phyloP scores from a whole-genome alignment of 1,139 yeast genomes.

The Pichia sp. region DNA sequence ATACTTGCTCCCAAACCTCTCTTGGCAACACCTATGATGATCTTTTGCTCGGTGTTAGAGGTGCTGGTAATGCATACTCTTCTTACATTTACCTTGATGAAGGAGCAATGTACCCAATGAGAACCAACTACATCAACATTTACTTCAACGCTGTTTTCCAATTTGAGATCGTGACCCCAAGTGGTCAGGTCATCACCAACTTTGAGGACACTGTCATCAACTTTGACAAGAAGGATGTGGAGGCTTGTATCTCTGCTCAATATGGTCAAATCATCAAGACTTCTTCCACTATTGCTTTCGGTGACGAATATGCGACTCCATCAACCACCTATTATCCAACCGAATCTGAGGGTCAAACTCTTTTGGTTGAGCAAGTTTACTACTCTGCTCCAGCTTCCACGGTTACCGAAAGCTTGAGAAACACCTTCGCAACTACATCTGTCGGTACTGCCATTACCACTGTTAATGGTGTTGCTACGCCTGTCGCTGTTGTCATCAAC shows the following conservation, averaged over 20 bases:
- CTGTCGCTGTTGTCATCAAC: conserved; percentile 7
- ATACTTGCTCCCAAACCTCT: conserved; percentile 19
- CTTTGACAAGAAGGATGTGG: not conserved
- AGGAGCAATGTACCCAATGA: conserved; percentile 5
- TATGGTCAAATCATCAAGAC: conserved; percentile 1
- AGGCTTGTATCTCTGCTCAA: conserved; percentile 5
- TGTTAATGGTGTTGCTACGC: conserved; percentile 1
- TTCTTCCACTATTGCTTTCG: not conserved
- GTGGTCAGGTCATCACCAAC: conserved; percentile 7
- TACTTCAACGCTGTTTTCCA: conserved; percentile 7
- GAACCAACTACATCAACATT: conserved; percentile 1
- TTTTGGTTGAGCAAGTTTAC: conserved; percentile 8
- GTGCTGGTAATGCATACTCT: not conserved
- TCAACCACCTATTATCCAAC: conserved; percentile 7
- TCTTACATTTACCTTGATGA: conserved; percentile 4
- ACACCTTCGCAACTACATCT: conserved; percentile 5
- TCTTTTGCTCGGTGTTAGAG: conserved; percentile 1
- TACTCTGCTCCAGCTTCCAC: conserved; percentile 7
- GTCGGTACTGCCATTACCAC: conserved; percentile 1
- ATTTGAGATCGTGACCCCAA: conserved; percentile 15
- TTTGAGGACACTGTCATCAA: conserved; percentile 2
- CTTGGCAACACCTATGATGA: not conserved
- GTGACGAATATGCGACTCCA: not conserved
- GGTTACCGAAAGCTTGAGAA: conserved; percentile 5
- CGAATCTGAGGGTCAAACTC: conserved; percentile 31